Percentiles rank a stretch among this genome's conserved stretches.
phyloP scores from a whole-genome alignment of 176 grass and related monocot genomes.

The Puya raimondii region DNA sequence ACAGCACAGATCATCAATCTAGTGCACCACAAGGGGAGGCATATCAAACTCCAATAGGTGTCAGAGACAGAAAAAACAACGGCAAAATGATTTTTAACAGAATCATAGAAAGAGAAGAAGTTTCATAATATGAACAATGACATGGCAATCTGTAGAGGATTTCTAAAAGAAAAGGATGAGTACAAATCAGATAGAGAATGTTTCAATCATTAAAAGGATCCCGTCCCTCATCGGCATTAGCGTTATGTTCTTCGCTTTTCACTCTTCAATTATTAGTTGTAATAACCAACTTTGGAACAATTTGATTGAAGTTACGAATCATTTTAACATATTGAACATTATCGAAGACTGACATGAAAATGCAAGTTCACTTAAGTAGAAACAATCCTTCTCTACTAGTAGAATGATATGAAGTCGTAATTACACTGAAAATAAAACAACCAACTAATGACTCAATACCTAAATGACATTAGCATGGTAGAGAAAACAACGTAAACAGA shows the following conservation, averaged over 20 bases:
- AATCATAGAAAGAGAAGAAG: neutral
- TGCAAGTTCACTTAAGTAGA: neutral
- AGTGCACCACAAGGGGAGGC: neutral
- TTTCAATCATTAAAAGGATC: too few species aligned
- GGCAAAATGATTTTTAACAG: neutral
- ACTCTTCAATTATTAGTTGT: neutral
- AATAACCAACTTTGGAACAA: neutral
- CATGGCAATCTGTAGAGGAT: too few species aligned
- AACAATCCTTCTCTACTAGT: neutral
- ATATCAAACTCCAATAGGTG: neutral
- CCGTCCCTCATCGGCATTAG: too few species aligned
- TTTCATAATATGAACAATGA: neutral
- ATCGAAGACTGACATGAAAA: neutral
- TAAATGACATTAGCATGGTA: neutral
- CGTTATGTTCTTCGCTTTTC: neutral
- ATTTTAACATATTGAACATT: neutral
- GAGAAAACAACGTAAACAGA: conserved; percentile 6
- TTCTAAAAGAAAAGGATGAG: too few species aligned
- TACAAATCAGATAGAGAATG: too few species aligned
- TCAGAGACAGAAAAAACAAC: neutral
- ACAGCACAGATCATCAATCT: too few species aligned
- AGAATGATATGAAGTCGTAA: too few species aligned
- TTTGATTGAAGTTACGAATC: neutral
- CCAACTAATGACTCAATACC: neutral
- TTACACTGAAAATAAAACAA: too few species aligned